Evolutionary conservation across 2,329 filamentous ascomycete species (phyloP).

Genomic region (Trichophyton benhamiae): DNA sequence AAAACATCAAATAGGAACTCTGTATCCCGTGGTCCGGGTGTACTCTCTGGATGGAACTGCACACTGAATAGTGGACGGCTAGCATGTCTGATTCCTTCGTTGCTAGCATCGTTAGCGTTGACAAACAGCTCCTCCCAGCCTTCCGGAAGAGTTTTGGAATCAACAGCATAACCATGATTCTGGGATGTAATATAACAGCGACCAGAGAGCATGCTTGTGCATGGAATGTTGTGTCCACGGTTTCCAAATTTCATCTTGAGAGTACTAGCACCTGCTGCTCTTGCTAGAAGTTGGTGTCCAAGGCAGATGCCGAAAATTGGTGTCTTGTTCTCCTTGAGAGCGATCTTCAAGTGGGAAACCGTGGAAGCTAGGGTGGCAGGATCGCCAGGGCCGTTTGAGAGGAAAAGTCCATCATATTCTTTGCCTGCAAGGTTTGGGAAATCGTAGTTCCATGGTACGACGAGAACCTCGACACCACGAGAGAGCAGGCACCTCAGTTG

Average conservation of each 20-base stretch:
- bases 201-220: constrained; percentile 87
- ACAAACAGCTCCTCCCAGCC: constrained; percentile 93
- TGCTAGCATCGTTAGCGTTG: constrained; percentile 95
- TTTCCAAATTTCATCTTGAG: constrained; percentile 99
- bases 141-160: constrained; percentile 58
- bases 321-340: constrained; percentile 64
- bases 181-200: constrained; percentile 98
- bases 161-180: constrained; percentile 93
- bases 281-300: constrained; percentile 82
- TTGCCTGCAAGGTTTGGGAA: constrained; percentile 63
- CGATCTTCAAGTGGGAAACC: constrained; percentile 63
- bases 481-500: constrained; percentile 86
- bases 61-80: constrained; percentile 91
- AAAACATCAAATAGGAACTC: constrained; percentile 97
- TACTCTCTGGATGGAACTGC: constrained; percentile 98
- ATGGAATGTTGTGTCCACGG: constrained; percentile 95
- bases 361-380: constrained; percentile 71
- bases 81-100: constrained; percentile 88
- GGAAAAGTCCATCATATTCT: constrained; percentile 90
- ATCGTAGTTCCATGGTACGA: constrained; percentile 94
- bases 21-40: constrained; percentile 85
- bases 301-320: constrained; percentile 95
- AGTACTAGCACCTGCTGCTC: constrained; percentile 74
- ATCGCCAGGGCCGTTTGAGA: constrained; percentile 95
- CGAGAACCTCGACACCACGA: constrained; percentile 83